These are phyloP conservation scores for Colletotrichum gloeosporioides DNA, from an alignment of 2,329 filamentous ascomycete species.

Conservation along the genomic window DNA sequence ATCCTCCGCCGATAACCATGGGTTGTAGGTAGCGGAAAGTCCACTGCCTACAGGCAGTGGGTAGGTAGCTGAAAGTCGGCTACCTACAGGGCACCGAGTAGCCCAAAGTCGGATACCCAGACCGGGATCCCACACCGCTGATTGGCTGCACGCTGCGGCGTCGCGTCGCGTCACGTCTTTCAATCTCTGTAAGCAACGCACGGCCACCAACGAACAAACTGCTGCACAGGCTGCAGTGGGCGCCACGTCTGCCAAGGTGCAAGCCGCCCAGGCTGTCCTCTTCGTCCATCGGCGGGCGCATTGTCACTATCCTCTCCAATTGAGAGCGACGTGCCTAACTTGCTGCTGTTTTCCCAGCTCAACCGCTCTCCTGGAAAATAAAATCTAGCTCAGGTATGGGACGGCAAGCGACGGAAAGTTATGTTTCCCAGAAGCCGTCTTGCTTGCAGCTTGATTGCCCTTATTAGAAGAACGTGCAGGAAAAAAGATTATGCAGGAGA, in stretches of 20 bases:
- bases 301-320: neutral
- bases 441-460: too few relatives aligned
- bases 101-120: neutral
- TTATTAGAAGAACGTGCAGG: neutral
- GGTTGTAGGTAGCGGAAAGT: neutral
- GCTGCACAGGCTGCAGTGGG: neutral
- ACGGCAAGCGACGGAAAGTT: too few relatives aligned
- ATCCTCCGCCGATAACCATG: too few relatives aligned
- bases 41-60: neutral
- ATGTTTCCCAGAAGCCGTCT: too few relatives aligned
- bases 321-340: too few relatives aligned
- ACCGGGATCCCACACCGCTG: neutral
- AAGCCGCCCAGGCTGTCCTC: neutral
- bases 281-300: neutral
- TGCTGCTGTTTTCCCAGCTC: too few relatives aligned
- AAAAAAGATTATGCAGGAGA: neutral
- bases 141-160: neutral
- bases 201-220: neutral
- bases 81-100: neutral
- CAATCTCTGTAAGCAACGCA: neutral
- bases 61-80: neutral
- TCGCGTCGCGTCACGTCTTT: neutral
- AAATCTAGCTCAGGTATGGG: too few relatives aligned
- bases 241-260: neutral
- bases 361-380: too few relatives aligned